Evolutionary conservation across 75 land plant genomes (phyloP).

Genomic region (Pinus taeda): DNA sequence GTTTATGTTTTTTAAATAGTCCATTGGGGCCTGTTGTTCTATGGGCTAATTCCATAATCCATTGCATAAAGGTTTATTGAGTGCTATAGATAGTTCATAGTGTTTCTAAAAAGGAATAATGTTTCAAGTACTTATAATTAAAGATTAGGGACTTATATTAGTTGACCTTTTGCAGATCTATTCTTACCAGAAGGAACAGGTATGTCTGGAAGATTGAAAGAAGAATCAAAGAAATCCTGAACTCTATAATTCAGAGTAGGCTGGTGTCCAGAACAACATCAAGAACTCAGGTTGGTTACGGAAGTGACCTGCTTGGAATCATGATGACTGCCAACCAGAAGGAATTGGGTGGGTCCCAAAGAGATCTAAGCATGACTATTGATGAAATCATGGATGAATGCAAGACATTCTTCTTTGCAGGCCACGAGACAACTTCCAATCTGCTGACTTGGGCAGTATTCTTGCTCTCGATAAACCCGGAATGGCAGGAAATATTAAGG

Average conservation of each 20-base stretch:
- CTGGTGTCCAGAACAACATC: constrained; percentile 4
- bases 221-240: constrained; percentile 26
- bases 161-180: constrained; percentile 16
- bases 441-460: constrained; percentile 43
- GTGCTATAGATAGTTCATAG: too few species aligned
- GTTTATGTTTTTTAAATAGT: too few species aligned
- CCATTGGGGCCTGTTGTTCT: too few species aligned
- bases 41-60: too few species aligned
- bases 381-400: constrained; percentile 71
- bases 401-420: constrained; percentile 67
- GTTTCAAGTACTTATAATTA: too few species aligned
- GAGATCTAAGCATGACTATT: constrained; percentile 18
- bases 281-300: constrained; percentile 14
- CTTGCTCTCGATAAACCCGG: constrained; percentile 14
- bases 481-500: constrained; percentile 25
- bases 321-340: constrained; percentile 25
- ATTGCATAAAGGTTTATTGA: too few species aligned
- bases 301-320: constrained; percentile 38
- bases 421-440: constrained; percentile 57
- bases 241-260: constrained; percentile 30
- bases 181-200: constrained; percentile 48
- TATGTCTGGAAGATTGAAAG: constrained; percentile 42
- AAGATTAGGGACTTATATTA: too few species aligned
- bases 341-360: constrained; percentile 7
- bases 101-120: too few species aligned